Conservation (phyloP, 164 flowering plant genomes). For the Santalum album region DNA sequence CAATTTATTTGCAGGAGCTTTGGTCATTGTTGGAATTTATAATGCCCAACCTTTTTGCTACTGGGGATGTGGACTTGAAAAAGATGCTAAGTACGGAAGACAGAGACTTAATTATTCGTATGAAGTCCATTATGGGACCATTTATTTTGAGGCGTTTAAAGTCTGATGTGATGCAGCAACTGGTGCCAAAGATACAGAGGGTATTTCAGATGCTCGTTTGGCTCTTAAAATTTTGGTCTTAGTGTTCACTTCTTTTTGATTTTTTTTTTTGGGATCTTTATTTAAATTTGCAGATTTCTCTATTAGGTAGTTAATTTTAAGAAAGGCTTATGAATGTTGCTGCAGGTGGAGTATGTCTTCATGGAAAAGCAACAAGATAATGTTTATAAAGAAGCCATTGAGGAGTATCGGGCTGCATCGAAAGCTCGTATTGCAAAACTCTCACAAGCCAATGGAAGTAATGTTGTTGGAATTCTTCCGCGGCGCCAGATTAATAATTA, state of each 20-base stretch:
- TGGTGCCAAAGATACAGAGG: conserved; percentile 77
- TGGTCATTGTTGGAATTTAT: conserved; percentile 98
- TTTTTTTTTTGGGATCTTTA: conserved; percentile 3
- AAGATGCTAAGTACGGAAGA: conserved; percentile 75
- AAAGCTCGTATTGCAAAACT: conserved; percentile 50
- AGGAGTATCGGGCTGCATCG: conserved; percentile 74
- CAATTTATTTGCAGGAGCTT: conserved; percentile 54
- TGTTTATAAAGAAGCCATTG: conserved; percentile 88
- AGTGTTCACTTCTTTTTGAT: too few relatives aligned
- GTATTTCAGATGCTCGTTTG: conserved; percentile 24
- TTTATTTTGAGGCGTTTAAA: conserved; percentile 91
- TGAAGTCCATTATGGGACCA: conserved; percentile 93
- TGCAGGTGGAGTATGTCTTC: conserved; percentile 70
- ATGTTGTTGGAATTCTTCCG: conserved; percentile 43
- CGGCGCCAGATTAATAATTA: conserved; percentile 84
- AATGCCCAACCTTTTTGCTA: conserved; percentile 90
- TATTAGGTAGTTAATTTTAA: conserved; percentile 1
- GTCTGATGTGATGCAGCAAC: conserved; percentile 97
- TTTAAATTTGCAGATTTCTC: too few relatives aligned
- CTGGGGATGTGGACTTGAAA: conserved; percentile 85
- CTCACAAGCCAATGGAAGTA: conserved; percentile 21
- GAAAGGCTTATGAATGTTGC: conserved; percentile 10
- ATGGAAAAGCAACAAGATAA: conserved; percentile 67
- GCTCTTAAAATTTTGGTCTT: background rate
- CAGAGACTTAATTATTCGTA: conserved; percentile 56